Conservation (phyloP, 129 eudicot genomes). For the carrot (Daucus carota) region DNA sequence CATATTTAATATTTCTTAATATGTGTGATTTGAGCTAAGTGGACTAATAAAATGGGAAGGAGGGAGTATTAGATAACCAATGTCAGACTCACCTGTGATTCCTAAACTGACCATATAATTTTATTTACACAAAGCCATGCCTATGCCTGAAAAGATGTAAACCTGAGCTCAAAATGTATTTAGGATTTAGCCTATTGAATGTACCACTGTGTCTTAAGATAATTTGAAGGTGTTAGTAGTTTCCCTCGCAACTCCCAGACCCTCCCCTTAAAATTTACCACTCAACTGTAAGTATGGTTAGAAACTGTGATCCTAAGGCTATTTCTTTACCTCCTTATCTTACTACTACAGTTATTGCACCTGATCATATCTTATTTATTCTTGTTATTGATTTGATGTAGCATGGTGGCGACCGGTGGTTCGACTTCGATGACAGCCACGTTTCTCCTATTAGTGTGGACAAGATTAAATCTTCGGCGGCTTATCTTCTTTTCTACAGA, state of each 20-base stretch:
- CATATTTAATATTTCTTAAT: too few relatives aligned
- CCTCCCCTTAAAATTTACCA: background rate
- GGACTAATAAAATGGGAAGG: too few relatives aligned
- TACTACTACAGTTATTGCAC: background rate
- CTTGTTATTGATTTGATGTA: constrained; percentile 23
- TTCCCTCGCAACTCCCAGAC: background rate
- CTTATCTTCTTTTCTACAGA: constrained; percentile 84
- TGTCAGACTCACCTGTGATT: background rate
- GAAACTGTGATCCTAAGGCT: background rate
- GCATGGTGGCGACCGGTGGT: constrained; percentile 90
- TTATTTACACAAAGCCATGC: background rate
- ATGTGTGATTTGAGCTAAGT: too few relatives aligned
- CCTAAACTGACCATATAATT: background rate
- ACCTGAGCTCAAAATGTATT: background rate
- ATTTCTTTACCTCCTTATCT: background rate
- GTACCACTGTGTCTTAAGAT: background rate
- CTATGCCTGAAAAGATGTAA: background rate
- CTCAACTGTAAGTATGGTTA: background rate
- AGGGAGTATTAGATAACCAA: background rate
- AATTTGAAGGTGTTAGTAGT: background rate
- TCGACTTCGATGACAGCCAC: constrained; percentile 77
- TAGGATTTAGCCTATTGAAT: background rate
- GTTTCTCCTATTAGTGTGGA: constrained; percentile 73
- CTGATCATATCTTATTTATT: background rate
- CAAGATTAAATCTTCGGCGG: constrained; percentile 82